phyloP scores from a whole-genome alignment of 2,329 filamentous ascomycete genomes.

The Amesomyces nigricolor region DNA sequence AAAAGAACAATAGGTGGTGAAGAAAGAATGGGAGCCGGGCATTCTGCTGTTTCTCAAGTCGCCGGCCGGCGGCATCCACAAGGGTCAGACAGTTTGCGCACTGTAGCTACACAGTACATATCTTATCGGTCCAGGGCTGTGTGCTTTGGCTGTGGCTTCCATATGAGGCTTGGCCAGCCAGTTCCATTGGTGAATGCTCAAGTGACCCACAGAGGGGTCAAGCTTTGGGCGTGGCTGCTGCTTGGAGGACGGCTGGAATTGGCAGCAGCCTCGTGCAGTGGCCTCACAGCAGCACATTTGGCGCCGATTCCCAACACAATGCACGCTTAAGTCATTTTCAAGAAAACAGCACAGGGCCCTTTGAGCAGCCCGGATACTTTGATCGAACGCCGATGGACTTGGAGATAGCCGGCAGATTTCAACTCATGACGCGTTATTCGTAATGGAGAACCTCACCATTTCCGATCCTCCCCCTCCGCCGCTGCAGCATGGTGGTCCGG shows the following conservation, averaged over 20 bases:
- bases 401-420: neutral
- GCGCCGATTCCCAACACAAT: neutral
- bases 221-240: neutral
- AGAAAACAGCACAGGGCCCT: neutral
- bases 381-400: conserved; percentile 13
- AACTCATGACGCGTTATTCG: conserved; percentile 18
- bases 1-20: no score
- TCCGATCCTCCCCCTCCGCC: conserved; percentile 26
- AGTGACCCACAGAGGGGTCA: conserved; percentile 2
- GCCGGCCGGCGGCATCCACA: no score
- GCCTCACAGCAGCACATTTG: neutral
- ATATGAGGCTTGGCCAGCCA: neutral
- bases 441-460: conserved; percentile 32
- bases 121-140: no score
- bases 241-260: neutral
- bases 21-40: no score
- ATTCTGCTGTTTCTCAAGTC: no score
- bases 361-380: conserved; percentile 1
- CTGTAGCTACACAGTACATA: no score
- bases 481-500: conserved; percentile 17
- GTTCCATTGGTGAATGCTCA: neutral
- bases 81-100: no score
- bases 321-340: neutral
- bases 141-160: no score
- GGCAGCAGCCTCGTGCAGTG: neutral